Evolutionary conservation across 305 asterid species (phyloP), one percentile per base, ranked within the genome.

Genomic region (Fraxinus albicans): DNA sequence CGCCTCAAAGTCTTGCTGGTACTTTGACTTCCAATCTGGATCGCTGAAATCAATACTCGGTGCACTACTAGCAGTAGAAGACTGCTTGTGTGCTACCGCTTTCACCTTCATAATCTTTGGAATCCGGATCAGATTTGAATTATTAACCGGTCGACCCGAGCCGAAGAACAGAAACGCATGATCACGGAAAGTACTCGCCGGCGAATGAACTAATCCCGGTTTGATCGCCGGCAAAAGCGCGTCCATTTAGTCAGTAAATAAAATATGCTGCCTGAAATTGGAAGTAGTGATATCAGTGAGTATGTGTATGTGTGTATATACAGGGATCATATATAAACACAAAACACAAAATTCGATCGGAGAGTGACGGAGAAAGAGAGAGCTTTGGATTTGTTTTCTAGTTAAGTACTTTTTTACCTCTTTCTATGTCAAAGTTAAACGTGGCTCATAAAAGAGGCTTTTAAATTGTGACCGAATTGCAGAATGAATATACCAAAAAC

Each of bases 1-100:
- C 80, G 90, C 88, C 80, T 87, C 95, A 84, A 94, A 92, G 27
- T 94, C 95, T 65, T 72, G 73, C 91, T 89, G 91, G 87, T 85
- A 92, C 85, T 88, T 92, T 0, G 81, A 65, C 89, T 90, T 94
- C 97, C 97, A 94, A 77, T 90, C 92, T 21, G 93, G 97, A 86
- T 92, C 94, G 83, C 85, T 85, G 84, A 84, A 91, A 83, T 94
- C 94, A 78, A 92, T 85, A 44, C 70, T 63, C 83, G 80, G 65
- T 21, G 79, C 79, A 15, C 80, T 27, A 55, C 82, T 44, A 63
- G 77, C 79, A 7, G 82, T 34, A 40, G 83, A 60, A 50, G 27
- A 25, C 75, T 82, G 53, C 85, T 74, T 75, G 73, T 67, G 73
- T 83, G 76, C 38, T 55, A 70, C 47, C 21, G 86, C 77, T 83